Evolutionary conservation across 306 rosid genomes (phyloP).

Genomic region (Medicago arabica): DNA sequence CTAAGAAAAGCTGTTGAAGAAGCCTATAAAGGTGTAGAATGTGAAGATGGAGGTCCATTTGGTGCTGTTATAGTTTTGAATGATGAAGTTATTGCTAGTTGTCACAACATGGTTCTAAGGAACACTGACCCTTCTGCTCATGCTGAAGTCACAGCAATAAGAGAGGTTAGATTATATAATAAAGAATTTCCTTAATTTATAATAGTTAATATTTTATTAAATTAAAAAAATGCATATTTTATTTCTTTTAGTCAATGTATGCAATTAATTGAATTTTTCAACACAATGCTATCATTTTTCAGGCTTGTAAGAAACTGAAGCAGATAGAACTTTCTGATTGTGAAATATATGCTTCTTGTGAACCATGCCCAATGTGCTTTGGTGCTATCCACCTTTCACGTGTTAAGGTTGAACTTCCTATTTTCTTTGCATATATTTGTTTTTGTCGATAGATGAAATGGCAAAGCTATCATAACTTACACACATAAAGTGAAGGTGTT

Average conservation of each 20-base stretch:
- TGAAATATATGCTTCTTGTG: conserved; percentile 93
- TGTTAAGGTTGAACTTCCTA: conserved; percentile 63
- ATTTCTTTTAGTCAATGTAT: not conserved
- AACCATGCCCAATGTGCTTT: conserved; percentile 99
- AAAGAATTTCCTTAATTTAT: too few species aligned
- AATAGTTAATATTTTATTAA: not conserved
- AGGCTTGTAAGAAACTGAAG: conserved; percentile 92
- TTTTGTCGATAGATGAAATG: too few species aligned
- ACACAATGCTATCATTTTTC: conserved; percentile 7
- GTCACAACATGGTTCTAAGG: conserved; percentile 83
- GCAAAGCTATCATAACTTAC: too few species aligned
- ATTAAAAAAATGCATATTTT: not conserved
- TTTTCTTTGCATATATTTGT: not conserved
- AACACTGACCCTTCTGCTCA: conserved; percentile 94
- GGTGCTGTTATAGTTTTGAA: conserved; percentile 82
- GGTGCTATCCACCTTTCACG: conserved; percentile 98
- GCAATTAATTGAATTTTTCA: not conserved
- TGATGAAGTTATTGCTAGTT: conserved; percentile 77
- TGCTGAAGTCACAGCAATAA: conserved; percentile 91
- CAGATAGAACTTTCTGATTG: conserved; percentile 88
- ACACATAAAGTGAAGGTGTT: too few species aligned
- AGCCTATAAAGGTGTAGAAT: conserved; percentile 87
- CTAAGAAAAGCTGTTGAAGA: conserved; percentile 85
- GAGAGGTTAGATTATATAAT: too few species aligned
- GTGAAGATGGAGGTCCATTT: conserved; percentile 93